Evolutionary conservation across 495 filamentous ascomycete genomes (phyloP), one percentile per base, ranked within the genome.

Genomic region (Zalerion maritima): DNA sequence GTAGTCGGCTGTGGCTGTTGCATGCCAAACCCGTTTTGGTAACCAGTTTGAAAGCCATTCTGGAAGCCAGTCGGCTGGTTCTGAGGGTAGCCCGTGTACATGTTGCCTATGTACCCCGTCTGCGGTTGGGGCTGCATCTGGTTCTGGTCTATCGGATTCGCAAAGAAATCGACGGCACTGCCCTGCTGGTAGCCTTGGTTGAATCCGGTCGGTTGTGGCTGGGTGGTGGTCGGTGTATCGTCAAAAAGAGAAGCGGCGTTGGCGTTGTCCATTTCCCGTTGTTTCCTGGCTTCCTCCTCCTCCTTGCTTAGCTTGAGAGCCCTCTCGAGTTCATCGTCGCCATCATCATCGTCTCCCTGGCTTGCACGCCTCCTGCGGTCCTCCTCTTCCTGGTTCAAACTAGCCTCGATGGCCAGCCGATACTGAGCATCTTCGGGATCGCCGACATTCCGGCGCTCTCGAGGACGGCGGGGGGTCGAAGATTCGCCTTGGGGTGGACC

Each of bases 131-230:
- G 75, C 41, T 71, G 63, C 42, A 71, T 67, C 41, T 71, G 67
- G 37, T 47, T 62, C 49, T 71, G 71, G 11, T 78, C 71, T 35
- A 94, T 75, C 10, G 82, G 83, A 55, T 99, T 99, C 15, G 87
- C 91, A 35, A 83, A 85, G 73, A 86, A 94, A 52, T 99, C 91
- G 16, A 99, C 91, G 6, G 81, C 80, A 32, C 72, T 71, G 43
- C 92, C 86, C 54, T 99, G 91, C 55, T 94, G 83, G 46, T 96
- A 99, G 22, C 87, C 84, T 54, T 93, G 86, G 51, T 94, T 94
- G 58, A 78, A 84, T 3, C 80, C 79, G 5, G 85, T 93, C 17
- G 72, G 71, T 58, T 93, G 84, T 25, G 80, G 67, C 35, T 73
- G 73, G 9, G 52, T 48, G 17, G 58, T 63, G 5, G 64, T 49